Conservation (phyloP, 257 asterid species). For the Orobanche coerulescens region DNA sequence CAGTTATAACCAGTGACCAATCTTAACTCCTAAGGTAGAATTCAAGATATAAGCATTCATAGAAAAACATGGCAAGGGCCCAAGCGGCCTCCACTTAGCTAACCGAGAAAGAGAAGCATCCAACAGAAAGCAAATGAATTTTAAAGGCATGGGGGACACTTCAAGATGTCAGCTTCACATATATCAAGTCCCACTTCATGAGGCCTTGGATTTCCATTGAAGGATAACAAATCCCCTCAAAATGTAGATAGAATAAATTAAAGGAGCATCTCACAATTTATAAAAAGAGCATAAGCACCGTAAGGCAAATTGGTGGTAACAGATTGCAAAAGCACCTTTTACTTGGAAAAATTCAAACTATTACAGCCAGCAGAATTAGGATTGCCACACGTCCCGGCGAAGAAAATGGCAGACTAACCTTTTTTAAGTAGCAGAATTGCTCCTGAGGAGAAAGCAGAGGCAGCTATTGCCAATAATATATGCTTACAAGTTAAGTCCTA, state of each 20-base stretch:
- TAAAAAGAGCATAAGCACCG: background rate
- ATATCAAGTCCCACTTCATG: constrained; percentile 3
- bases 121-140: background rate
- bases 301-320: background rate
- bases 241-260: background rate
- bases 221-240: constrained; percentile 3
- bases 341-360: no score
- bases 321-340: background rate
- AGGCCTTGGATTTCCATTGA: background rate
- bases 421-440: background rate
- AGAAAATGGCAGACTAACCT: background rate
- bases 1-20: background rate
- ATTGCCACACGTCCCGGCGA: no score
- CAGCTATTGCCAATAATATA: background rate
- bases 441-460: background rate
- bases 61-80: background rate
- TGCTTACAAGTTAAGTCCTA: background rate
- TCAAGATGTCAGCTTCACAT: background rate
- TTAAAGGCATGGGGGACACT: background rate
- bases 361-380: no score
- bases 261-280: background rate
- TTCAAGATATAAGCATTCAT: constrained; percentile 5
- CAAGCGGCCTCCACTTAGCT: background rate
- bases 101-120: background rate
- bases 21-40: background rate